phyloP scores from a whole-genome alignment of 2,329 filamentous ascomycete species.

The Pseudogymnoascus sp. region DNA sequence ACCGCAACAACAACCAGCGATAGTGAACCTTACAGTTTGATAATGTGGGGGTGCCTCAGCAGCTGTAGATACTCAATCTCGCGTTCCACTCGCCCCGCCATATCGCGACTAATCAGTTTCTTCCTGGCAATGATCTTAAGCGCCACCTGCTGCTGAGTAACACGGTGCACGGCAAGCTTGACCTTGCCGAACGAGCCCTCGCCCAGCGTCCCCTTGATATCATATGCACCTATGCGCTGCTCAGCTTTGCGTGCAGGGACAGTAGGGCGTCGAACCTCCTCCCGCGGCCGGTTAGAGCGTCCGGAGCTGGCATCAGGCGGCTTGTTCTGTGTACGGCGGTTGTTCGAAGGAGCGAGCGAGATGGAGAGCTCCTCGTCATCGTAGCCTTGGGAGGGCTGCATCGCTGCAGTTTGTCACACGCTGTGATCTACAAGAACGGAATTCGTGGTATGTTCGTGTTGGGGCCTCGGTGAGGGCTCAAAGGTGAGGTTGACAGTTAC shows the following conservation, averaged over 20 bases:
- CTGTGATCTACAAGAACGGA: not conserved
- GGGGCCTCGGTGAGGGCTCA: conserved; percentile 9
- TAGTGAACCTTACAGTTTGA: conserved; percentile 71
- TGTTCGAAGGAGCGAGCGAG: conserved; percentile 60
- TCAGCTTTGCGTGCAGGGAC: conserved; percentile 51
- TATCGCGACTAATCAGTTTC: conserved; percentile 93
- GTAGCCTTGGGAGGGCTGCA: conserved; percentile 39
- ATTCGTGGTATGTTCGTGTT: conserved; percentile 6
- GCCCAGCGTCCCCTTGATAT: conserved; percentile 80
- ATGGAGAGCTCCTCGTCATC: conserved; percentile 82
- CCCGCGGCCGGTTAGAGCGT: conserved; percentile 18
- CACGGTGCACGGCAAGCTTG: conserved; percentile 87
- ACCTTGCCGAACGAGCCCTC: conserved; percentile 99
- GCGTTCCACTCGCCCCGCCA: conserved; percentile 94
- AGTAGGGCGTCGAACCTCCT: conserved; percentile 21
- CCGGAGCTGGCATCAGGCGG: conserved; percentile 28
- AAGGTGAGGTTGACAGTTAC: conserved; percentile 8
- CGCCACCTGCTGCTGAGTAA: conserved; percentile 90
- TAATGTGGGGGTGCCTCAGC: conserved; percentile 93
- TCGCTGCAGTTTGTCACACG: conserved; percentile 10
- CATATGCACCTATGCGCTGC: conserved; percentile 87
- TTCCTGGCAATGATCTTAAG: conserved; percentile 96
- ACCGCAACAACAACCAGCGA: not conserved
- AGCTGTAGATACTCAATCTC: conserved; percentile 98
- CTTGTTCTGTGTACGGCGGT: conserved; percentile 45